phyloP scores from a whole-genome alignment of 371 early-diverging fungal genomes.

The Actinomortierella ambigua region DNA sequence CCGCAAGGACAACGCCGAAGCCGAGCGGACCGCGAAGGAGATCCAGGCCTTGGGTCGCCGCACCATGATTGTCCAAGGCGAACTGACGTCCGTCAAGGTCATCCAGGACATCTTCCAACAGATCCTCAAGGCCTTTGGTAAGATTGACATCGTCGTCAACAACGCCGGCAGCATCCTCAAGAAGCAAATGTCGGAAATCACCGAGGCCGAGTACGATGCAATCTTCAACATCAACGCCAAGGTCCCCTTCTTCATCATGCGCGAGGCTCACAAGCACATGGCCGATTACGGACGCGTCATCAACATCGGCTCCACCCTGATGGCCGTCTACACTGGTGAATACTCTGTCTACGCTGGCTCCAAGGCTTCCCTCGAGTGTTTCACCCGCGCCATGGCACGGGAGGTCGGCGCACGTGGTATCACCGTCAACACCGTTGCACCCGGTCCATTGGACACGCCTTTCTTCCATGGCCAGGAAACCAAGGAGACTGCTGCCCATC shows the following conservation, averaged over 20 bases:
- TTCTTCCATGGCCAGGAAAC: slow-evolving; percentile 48
- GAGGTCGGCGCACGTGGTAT: slow-evolving; percentile 46
- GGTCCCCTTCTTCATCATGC: slow-evolving; percentile 43
- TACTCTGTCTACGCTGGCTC: slow-evolving; percentile 47
- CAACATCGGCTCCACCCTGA: slow-evolving; percentile 40
- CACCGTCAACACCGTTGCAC: slow-evolving; percentile 50
- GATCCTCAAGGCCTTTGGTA: slow-evolving; percentile 50
- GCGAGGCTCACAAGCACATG: slow-evolving; percentile 41
- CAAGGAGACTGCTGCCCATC: slow-evolving; percentile 22
- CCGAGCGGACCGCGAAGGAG: slow-evolving; percentile 49
- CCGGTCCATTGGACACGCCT: slow-evolving; percentile 48
- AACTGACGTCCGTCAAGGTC: slow-evolving; percentile 31
- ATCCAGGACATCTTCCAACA: slow-evolving; percentile 51
- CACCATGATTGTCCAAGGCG: slow-evolving; percentile 46
- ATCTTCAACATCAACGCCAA: slow-evolving; percentile 42
- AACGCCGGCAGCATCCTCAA: slow-evolving; percentile 52
- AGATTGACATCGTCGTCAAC: slow-evolving; percentile 64
- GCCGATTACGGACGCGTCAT: slow-evolving; percentile 40
- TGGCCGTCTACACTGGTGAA: slow-evolving; percentile 38
- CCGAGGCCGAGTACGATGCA: slow-evolving; percentile 39
- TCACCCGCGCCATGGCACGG: slow-evolving; percentile 45
- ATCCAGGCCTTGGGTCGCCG: slow-evolving; percentile 54
- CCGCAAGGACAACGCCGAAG: slow-evolving; percentile 49
- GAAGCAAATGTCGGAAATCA: slow-evolving; percentile 31
- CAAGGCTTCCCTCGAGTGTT: slow-evolving; percentile 46